A percentile compares a stretch with the other conserved stretches of the same genome.
Evolutionary conservation across 2,329 filamentous ascomycete genomes (phyloP).

Genomic region (Nannizziopsis barbatae): DNA sequence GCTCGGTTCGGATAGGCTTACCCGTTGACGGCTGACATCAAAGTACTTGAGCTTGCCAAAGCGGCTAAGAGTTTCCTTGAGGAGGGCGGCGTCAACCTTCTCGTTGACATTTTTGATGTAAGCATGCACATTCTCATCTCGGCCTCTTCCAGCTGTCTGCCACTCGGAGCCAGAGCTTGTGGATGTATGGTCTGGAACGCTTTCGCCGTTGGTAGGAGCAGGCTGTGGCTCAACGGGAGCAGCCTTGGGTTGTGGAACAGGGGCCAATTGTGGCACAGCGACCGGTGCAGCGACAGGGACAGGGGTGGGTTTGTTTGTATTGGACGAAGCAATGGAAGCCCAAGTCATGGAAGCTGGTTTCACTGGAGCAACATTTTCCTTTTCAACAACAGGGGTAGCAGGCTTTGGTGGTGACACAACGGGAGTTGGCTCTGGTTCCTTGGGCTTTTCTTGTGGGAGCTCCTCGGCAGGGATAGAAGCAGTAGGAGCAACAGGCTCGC

Average conservation of each 20-base stretch:
- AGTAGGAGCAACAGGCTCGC: slow-evolving; percentile 1
- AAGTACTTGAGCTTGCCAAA: slow-evolving; percentile 56
- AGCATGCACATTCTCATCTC: slow-evolving; percentile 67
- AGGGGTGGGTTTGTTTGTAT: slow-evolving; percentile 31
- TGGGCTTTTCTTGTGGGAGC: slow-evolving; percentile 51
- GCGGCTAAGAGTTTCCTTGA: slow-evolving; percentile 58
- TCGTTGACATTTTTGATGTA: slow-evolving; percentile 96
- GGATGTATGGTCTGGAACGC: slow-evolving; percentile 67
- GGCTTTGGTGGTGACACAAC: slow-evolving; percentile 39
- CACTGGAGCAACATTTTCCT: slow-evolving; percentile 33
- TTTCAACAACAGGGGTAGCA: slow-evolving; percentile 42
- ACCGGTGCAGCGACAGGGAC: slow-evolving; percentile 26
- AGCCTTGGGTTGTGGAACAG: slow-evolving; percentile 27
- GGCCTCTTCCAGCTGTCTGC: slow-evolving; percentile 70
- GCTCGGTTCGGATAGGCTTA: slow-evolving; percentile 32
- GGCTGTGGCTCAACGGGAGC: slow-evolving; percentile 23
- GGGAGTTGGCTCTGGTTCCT: slow-evolving; percentile 49
- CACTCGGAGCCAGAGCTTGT: slow-evolving; percentile 58
- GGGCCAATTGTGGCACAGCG: slow-evolving; percentile 21
- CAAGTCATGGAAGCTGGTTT: slow-evolving; percentile 52
- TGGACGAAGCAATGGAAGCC: slow-evolving; percentile 48
- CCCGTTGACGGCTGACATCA: slow-evolving; percentile 61
- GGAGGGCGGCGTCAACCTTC: slow-evolving; percentile 63
- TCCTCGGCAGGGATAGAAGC: slow-evolving; percentile 25
- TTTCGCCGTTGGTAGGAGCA: slow-evolving; percentile 39